Conservation (phyloP, 2,329 filamentous ascomycete species). For the Neurospora sp. region DNA sequence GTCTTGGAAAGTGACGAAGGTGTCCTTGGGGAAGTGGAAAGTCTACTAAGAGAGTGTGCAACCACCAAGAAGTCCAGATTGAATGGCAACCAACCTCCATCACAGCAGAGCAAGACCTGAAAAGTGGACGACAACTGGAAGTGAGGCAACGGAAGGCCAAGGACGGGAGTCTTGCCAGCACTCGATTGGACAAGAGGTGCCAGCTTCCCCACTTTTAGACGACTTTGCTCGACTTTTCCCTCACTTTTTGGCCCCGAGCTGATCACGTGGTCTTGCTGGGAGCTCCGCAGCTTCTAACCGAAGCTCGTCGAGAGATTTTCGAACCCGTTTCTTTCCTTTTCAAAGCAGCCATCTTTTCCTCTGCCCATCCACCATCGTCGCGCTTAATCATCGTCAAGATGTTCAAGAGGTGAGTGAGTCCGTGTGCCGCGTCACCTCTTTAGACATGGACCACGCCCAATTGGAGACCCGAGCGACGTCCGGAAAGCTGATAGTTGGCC, state of each 20-base stretch:
- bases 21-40: background rate
- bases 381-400: slow-evolving; percentile 65
- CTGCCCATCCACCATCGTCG: slow-evolving; percentile 29
- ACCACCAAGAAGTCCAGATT: background rate
- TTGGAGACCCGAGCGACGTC: slow-evolving; percentile 20
- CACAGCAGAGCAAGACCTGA: background rate
- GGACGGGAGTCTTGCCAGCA: background rate
- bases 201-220: background rate
- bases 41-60: background rate
- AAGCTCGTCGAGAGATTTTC: slow-evolving; percentile 22
- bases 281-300: slow-evolving; percentile 21
- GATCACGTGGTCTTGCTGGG: slow-evolving; percentile 16
- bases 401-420: slow-evolving; percentile 65
- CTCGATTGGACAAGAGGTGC: background rate
- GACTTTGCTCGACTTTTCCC: background rate
- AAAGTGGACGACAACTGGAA: background rate
- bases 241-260: background rate
- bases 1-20: background rate
- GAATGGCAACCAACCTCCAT: background rate
- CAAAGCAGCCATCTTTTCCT: slow-evolving; percentile 15
- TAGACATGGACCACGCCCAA: slow-evolving; percentile 37
- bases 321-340: slow-evolving; percentile 20
- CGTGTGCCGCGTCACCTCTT: background rate
- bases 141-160: background rate
- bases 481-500: slow-evolving; percentile 27